phyloP scores from a whole-genome alignment of 805 yeast species.

The Kodamaea sagamina region DNA sequence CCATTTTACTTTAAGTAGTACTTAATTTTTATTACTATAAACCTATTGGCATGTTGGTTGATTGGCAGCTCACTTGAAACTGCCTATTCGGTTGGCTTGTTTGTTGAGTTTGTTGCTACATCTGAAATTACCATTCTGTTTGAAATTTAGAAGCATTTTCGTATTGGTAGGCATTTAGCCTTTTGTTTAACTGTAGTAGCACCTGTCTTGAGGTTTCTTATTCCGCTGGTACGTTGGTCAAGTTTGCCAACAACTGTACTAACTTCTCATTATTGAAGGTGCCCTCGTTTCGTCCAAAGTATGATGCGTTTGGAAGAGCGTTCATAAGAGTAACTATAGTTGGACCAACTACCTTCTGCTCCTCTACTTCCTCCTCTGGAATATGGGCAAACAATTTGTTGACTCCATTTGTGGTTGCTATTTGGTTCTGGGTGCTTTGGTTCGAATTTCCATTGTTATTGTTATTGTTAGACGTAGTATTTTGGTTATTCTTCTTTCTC shows the following conservation, averaged over 20 bases:
- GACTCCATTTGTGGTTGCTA: slow-evolving; percentile 3
- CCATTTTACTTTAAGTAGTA: no score
- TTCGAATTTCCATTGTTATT: neutral
- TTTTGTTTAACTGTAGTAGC: no score
- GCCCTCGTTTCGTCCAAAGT: slow-evolving; percentile 49
- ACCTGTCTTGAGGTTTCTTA: no score
- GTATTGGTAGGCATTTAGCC: no score
- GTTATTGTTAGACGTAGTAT: neutral
- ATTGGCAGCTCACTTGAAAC: neutral
- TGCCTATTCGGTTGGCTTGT: no score
- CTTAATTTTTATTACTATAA: no score
- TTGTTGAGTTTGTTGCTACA: no score
- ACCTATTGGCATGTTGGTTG: neutral
- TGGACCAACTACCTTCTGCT: slow-evolving; percentile 16
- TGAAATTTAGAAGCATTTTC: no score
- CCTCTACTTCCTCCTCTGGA: slow-evolving; percentile 9
- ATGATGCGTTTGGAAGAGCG: slow-evolving; percentile 59
- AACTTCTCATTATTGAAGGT: slow-evolving; percentile 58
- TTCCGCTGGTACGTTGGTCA: slow-evolving; percentile 24
- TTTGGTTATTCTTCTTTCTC: slow-evolving; percentile 8
- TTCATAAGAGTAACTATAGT: slow-evolving; percentile 18
- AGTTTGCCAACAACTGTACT: slow-evolving; percentile 41
- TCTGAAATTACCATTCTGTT: no score
- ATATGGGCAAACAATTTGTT: slow-evolving; percentile 7
- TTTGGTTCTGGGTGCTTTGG: slow-evolving; percentile 6